Evolutionary conservation across 495 filamentous ascomycete species (phyloP).

Genomic region (Oidiodendron maius): DNA sequence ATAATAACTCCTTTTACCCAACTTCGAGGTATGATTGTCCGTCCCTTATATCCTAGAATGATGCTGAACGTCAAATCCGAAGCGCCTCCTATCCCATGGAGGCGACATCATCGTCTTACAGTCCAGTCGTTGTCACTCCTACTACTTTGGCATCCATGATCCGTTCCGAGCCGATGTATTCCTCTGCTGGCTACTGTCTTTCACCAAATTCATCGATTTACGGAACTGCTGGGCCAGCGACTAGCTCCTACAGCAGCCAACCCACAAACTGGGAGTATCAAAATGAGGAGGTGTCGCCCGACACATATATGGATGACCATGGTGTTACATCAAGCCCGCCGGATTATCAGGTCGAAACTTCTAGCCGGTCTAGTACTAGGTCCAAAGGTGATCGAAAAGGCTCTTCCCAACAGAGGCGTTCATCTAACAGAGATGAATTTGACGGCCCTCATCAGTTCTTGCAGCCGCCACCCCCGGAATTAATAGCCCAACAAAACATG

Average conservation of each 20-base stretch:
- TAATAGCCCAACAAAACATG: constrained; percentile 65
- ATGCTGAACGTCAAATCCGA: constrained; percentile 15
- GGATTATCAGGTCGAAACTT: constrained; percentile 21
- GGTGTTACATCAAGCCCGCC: constrained; percentile 19
- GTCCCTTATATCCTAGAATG: constrained; percentile 11
- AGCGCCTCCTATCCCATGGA: constrained; percentile 15
- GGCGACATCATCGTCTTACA: constrained; percentile 16
- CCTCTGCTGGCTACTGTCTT: constrained; percentile 16
- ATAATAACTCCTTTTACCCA: constrained; percentile 19
- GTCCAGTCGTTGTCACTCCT: constrained; percentile 10
- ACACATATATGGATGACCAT: constrained; percentile 24
- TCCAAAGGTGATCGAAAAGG: constrained; percentile 41
- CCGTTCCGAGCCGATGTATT: constrained; percentile 17
- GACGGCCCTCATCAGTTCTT: constrained; percentile 80
- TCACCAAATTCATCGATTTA: constrained; percentile 18
- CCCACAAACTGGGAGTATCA: constrained; percentile 18
- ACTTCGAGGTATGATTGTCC: constrained; percentile 20
- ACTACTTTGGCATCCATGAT: constrained; percentile 7
- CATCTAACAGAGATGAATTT: constrained; percentile 84
- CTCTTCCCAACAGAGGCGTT: constrained; percentile 54
- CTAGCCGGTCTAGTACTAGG: constrained; percentile 20
- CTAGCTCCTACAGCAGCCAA: constrained; percentile 13
- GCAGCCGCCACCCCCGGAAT: constrained; percentile 56
- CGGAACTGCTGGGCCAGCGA: constrained; percentile 19
- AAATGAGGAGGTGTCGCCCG: constrained; percentile 20